These are phyloP conservation scores for Sphagnum contortum DNA, from an alignment of 225 moss, liverwort and hornwort species.

Conservation along the genomic window DNA sequence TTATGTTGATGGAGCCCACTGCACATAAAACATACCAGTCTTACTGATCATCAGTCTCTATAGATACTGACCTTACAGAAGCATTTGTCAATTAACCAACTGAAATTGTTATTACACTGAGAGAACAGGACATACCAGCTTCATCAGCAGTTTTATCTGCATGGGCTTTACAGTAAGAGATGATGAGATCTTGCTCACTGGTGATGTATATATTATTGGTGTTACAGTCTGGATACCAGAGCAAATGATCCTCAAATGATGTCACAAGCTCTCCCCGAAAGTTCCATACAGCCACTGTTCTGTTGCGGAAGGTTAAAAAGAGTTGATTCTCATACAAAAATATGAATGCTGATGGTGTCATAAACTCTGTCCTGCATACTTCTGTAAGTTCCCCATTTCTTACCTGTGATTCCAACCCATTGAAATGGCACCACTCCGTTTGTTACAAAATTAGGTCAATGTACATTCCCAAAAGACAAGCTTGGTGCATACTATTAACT, in stretches of 20 bases:
- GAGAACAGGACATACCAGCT: slow-evolving; percentile 24
- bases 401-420: slow-evolving; percentile 30
- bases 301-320: slow-evolving; percentile 81
- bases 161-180: slow-evolving; percentile 94
- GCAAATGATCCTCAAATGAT: slow-evolving; percentile 90
- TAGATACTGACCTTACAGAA: too few species aligned
- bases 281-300: slow-evolving; percentile 94
- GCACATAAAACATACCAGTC: slow-evolving; percentile 7
- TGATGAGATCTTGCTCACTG: slow-evolving; percentile 92
- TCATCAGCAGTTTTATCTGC: slow-evolving; percentile 77
- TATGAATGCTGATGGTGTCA: slow-evolving; percentile 97
- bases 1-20: slow-evolving; percentile 98
- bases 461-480: too few species aligned
- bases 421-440: too few species aligned
- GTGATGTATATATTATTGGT: slow-evolving; percentile 96
- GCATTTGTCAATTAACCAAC: too few species aligned
- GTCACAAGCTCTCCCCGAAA: slow-evolving; percentile 95
- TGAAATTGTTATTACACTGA: too few species aligned
- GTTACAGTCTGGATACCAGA: slow-evolving; percentile 96
- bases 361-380: slow-evolving; percentile 94
- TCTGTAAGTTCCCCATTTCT: slow-evolving; percentile 90
- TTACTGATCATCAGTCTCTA: too few species aligned
- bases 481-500: too few species aligned
- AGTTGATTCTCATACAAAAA: slow-evolving; percentile 96
- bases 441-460: too few species aligned